Evolutionary conservation across 345 rosid species (phyloP).

Genomic region (Gossypium bickii): DNA sequence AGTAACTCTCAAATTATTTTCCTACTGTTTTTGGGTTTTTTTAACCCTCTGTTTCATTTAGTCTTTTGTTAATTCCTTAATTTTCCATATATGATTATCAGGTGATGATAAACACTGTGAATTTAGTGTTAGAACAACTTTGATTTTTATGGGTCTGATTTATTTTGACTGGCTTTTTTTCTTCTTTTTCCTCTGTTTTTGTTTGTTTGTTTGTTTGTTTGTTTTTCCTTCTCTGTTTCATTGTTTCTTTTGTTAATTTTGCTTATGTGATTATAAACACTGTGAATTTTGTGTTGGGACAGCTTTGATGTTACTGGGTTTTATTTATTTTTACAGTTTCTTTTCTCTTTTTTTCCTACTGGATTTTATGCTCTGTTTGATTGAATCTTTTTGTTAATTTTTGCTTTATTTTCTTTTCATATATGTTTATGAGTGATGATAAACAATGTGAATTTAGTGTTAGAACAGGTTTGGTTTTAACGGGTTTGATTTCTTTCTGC

Average conservation of each 20-base stretch:
- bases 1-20: conserved; percentile 17
- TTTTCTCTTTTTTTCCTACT: not conserved
- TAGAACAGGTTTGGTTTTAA: not conserved
- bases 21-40: not conserved
- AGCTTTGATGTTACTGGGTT: not conserved
- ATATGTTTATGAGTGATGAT: not conserved
- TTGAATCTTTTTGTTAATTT: not conserved
- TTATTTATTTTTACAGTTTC: not conserved
- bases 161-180: not conserved
- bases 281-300: not conserved
- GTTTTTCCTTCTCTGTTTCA: not conserved
- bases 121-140: not conserved
- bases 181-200: not conserved
- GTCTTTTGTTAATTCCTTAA: not conserved
- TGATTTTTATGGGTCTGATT: not conserved
- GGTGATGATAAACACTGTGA: not conserved
- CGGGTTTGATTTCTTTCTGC: conserved; percentile 10
- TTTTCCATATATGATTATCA: not conserved
- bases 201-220: no score
- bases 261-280: not conserved
- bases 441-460: not conserved
- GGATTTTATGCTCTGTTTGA: not conserved
- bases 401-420: not conserved
- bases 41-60: not conserved
- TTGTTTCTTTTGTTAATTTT: not conserved